Conservation (phyloP, 306 rosid genomes). For the Trifolium pratense region DNA sequence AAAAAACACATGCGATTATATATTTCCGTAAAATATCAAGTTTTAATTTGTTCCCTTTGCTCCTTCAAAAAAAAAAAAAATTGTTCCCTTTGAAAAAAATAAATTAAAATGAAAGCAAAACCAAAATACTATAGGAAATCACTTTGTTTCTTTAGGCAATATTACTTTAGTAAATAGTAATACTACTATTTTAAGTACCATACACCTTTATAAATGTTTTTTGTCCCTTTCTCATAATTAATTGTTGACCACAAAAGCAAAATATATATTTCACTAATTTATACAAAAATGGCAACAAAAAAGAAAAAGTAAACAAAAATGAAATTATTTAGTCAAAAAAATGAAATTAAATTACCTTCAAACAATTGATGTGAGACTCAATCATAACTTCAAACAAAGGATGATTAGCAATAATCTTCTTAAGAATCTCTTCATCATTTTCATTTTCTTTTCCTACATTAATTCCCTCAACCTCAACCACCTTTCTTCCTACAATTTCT, state of each 20-base stretch:
- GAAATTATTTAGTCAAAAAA: not conserved
- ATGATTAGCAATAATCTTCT: constrained; percentile 57
- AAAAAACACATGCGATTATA: too few species aligned
- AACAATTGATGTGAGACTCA: constrained; percentile 57
- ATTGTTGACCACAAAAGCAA: too few species aligned
- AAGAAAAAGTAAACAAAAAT: not conserved
- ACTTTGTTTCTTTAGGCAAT: not conserved
- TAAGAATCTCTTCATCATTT: constrained; percentile 41
- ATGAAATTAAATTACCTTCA: constrained; percentile 49
- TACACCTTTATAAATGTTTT: too few species aligned
- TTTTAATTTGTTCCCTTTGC: not conserved
- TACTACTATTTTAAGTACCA: too few species aligned
- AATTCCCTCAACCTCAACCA: constrained; percentile 10
- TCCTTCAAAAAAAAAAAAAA: too few species aligned
- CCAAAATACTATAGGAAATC: constrained; percentile 1
- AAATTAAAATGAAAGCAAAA: not conserved
- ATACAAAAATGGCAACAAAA: too few species aligned
- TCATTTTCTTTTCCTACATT: constrained; percentile 30
- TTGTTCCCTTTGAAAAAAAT: not conserved
- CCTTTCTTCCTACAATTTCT: constrained; percentile 25
- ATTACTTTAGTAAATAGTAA: too few species aligned
- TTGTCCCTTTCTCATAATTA: too few species aligned
- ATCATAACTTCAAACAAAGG: constrained; percentile 58
- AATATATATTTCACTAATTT: too few species aligned
- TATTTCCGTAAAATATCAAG: too few species aligned